Evolutionary conservation across 140 eudicot species (phyloP).

Genomic region (Bidens hawaiensis): DNA sequence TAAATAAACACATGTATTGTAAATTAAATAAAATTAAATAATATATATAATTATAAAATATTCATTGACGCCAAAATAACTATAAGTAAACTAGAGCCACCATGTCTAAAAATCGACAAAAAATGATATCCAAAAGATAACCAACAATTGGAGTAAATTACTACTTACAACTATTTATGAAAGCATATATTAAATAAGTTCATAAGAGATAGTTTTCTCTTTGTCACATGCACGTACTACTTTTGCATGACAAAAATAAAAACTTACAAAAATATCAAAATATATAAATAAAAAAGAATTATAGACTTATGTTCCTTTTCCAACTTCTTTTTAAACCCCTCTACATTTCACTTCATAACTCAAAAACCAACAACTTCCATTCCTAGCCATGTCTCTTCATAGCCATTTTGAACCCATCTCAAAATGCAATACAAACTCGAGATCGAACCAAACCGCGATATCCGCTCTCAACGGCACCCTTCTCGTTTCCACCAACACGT

Average conservation of each 20-base stretch:
- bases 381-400: conserved; percentile 23
- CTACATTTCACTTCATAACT: conserved; percentile 14
- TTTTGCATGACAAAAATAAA: conserved; percentile 25
- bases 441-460: conserved; percentile 50
- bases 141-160: no score
- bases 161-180: background rate
- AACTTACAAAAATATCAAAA: background rate
- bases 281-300: background rate
- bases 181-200: background rate
- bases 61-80: no score
- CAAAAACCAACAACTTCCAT: conserved; percentile 20
- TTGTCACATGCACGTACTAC: conserved; percentile 34
- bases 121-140: no score
- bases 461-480: conserved; percentile 58
- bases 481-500: conserved; percentile 40
- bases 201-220: background rate
- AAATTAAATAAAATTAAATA: no score
- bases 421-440: conserved; percentile 36
- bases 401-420: conserved; percentile 31
- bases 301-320: conserved; percentile 10
- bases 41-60: no score
- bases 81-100: no score
- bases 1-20: no score
- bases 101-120: no score
- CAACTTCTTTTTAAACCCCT: conserved; percentile 37